A percentile compares a stretch with the other conserved stretches of the same genome.
phyloP scores from a whole-genome alignment of 495 filamentous ascomycete species.

The Penicillium tannophilum region DNA sequence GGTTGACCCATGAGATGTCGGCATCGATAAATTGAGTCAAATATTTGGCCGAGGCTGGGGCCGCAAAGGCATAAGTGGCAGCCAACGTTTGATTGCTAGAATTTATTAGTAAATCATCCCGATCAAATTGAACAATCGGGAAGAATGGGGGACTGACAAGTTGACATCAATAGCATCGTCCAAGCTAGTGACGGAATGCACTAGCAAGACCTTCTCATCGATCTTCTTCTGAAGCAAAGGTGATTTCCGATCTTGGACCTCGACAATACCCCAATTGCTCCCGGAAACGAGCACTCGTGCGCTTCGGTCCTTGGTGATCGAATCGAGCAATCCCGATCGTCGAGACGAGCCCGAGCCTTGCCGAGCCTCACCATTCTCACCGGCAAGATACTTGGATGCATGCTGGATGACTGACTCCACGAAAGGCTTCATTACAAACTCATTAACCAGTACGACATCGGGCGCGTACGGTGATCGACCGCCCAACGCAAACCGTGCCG shows the following conservation, averaged over 20 bases:
- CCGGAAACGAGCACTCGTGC: conserved; percentile 31
- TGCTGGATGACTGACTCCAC: conserved; percentile 44
- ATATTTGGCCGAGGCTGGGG: conserved; percentile 50
- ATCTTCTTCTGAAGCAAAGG: conserved; percentile 33
- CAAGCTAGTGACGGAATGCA: conserved; percentile 42
- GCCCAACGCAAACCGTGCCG: conserved; percentile 51
- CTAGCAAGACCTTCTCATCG: conserved; percentile 33
- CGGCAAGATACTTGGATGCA: conserved; percentile 35
- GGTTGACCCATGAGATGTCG: conserved; percentile 51
- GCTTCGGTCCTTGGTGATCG: conserved; percentile 25
- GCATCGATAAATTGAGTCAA: conserved; percentile 53
- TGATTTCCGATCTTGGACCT: conserved; percentile 34
- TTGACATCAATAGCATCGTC: conserved; percentile 50
- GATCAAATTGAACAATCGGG: background rate
- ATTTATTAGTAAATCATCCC: background rate
- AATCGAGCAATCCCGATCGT: conserved; percentile 24
- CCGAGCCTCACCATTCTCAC: conserved; percentile 30
- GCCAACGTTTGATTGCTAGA: conserved; percentile 34
- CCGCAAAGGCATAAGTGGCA: conserved; percentile 54
- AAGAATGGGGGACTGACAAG: conserved; percentile 18
- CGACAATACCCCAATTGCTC: conserved; percentile 34
- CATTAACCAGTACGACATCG: conserved; percentile 57
- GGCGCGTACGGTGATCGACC: conserved; percentile 56
- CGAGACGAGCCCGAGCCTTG: conserved; percentile 17
- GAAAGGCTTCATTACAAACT: conserved; percentile 55